Percentiles rank a stretch among this genome's conserved stretches.
Conservation (phyloP, 495 filamentous ascomycete genomes). For the Talaromyces proteolyticus region DNA sequence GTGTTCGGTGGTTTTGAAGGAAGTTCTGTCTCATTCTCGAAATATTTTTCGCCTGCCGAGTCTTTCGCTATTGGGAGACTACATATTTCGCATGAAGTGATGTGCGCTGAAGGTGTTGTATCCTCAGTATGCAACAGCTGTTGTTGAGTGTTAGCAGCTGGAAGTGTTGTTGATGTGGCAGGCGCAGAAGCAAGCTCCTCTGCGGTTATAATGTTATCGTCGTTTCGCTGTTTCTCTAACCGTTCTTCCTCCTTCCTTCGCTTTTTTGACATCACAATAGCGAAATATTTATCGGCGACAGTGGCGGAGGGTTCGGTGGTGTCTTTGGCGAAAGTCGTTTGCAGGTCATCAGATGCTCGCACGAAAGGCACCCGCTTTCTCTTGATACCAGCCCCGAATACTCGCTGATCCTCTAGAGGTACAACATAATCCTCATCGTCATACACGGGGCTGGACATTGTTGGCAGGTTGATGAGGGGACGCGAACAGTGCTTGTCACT, state of each 20-base stretch:
- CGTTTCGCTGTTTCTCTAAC: not conserved
- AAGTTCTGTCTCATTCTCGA: too few relatives aligned
- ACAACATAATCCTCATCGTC: conserved; percentile 58
- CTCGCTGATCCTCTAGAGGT: conserved; percentile 64
- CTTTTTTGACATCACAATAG: conserved; percentile 55
- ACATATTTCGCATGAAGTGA: conserved; percentile 49
- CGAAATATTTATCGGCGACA: conserved; percentile 64
- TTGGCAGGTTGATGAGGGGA: not conserved
- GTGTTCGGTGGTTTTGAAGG: not conserved
- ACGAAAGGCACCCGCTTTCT: conserved; percentile 79
- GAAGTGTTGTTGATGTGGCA: conserved; percentile 13
- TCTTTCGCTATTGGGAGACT: conserved; percentile 40
- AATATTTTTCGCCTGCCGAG: not conserved
- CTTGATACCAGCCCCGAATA: conserved; percentile 76
- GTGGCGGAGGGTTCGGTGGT: conserved; percentile 23
- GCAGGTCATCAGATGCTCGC: conserved; percentile 49
- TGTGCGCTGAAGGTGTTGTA: conserved; percentile 2
- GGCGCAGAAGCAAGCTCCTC: not conserved
- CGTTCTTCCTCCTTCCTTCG: conserved; percentile 1
- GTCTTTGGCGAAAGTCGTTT: conserved; percentile 15
- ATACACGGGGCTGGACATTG: conserved; percentile 4
- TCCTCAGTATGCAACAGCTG: not conserved
- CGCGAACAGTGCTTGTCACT: not conserved
- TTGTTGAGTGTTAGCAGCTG: conserved; percentile 10
- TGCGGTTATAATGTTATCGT: not conserved